Evolutionary conservation across 1,139 yeast genomes (phyloP), one percentile per base, ranked within the genome.

Genomic region (Debaryomyces sp.): DNA sequence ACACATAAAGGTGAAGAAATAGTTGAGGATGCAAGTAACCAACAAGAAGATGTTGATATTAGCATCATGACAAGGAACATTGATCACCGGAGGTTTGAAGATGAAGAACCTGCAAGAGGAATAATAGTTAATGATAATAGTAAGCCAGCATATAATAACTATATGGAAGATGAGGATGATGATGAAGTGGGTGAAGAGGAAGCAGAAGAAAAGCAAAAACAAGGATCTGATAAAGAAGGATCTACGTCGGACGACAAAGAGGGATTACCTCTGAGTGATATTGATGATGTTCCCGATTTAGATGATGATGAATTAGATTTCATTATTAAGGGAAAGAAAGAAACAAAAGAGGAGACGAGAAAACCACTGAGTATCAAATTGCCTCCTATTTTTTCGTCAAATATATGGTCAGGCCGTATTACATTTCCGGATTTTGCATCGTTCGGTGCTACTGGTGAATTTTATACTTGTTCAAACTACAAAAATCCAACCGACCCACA

Each of bases 1-100:
- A 89, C 96, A 2, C 96, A 89, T 61, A 89, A 87, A 62, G 96
- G 96, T 27, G 97, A 90, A 53, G 94, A 89, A 58, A 66, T 87
- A 36, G 75, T 87, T n/a, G 94, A 87, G 46, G 78, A 77, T 45
- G 67, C 67, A 33, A 61, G 66, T 43, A 61, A 60, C 38, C 62
- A 56, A 24, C 55, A 57, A 10, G 66, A 61, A 22, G 68, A 65
- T 12, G 62, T 64, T 38, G 73, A 70, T 43, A 64, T 62, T 29
- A 64, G 62, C 45, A 70, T 77, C 23, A 69, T 74, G 26, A 69
- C 76, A 45, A 64, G 70, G 43, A 68, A 77, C 37, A 73, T 77
- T 38, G 81, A 75, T 54, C 80, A 78, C 57, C 57, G 79, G 41
- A 56, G 70, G 15, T 73, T 73, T 50, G 60, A 63, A 30, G 63